Conservation (phyloP, 2,329 filamentous ascomycete species). For the Nothophoma quercina region DNA sequence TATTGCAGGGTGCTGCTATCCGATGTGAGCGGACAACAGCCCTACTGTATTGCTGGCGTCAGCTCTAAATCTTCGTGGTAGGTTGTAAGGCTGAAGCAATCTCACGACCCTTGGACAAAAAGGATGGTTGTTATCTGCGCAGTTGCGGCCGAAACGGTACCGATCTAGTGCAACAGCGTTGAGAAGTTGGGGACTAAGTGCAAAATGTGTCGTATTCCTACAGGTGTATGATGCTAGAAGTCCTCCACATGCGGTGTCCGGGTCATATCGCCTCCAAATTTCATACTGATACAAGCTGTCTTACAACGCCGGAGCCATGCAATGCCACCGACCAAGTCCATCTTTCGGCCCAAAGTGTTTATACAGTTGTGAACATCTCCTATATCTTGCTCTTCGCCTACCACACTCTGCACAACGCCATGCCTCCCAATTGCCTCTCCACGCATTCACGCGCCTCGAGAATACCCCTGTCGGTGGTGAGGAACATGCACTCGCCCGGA, state of each 20-base stretch:
- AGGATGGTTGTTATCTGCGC: too few relatives aligned
- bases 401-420: conserved; percentile 75
- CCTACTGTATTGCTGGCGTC: not conserved
- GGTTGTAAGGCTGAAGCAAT: not conserved
- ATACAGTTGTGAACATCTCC: conserved; percentile 4
- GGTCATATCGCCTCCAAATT: not conserved
- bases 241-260: conserved; percentile 3
- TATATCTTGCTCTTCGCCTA: conserved; percentile 18
- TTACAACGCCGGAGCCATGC: conserved; percentile 23
- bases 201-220: conserved; percentile 11
- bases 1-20: not conserved
- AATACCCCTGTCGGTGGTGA: conserved; percentile 79
- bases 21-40: not conserved
- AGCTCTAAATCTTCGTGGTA: not conserved
- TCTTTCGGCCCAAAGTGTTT: conserved; percentile 3
- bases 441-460: conserved; percentile 85
- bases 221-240: not conserved
- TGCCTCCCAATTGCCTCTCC: conserved; percentile 79
- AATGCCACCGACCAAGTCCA: not conserved
- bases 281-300: conserved; percentile 23
- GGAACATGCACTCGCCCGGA: conserved; percentile 82
- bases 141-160: too few relatives aligned
- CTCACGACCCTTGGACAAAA: too few relatives aligned
- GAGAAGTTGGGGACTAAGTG: not conserved
- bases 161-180: too few relatives aligned